Conservation (phyloP, 345 rosid species). For the Gossypium thurberi region DNA sequence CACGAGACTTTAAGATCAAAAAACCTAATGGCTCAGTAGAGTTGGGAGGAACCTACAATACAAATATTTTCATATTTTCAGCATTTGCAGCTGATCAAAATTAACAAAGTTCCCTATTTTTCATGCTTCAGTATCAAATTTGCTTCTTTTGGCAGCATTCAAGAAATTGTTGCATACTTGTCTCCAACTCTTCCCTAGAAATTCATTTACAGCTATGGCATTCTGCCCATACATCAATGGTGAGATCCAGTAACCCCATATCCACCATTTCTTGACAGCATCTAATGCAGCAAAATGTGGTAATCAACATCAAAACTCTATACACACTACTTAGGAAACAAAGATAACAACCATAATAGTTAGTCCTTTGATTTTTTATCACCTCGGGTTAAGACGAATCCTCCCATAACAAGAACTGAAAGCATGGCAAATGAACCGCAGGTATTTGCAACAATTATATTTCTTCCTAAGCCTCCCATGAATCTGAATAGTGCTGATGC, state of each 20-base stretch:
- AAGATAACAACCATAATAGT: neutral
- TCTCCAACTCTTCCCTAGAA: constrained; percentile 53
- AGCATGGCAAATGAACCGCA: constrained; percentile 45
- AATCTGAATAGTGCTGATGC: constrained; percentile 49
- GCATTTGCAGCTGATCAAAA: neutral
- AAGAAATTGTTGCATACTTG: constrained; percentile 32
- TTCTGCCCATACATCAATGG: constrained; percentile 62
- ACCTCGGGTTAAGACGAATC: constrained; percentile 55
- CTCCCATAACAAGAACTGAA: constrained; percentile 50
- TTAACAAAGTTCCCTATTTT: neutral
- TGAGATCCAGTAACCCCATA: constrained; percentile 67
- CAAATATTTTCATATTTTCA: neutral
- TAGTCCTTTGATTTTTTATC: neutral
- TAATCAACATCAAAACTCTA: constrained; percentile 14
- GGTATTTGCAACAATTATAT: constrained; percentile 51
- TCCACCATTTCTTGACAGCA: constrained; percentile 50
- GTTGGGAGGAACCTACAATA: constrained; percentile 39
- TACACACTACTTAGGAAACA: neutral
- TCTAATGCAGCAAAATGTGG: constrained; percentile 23
- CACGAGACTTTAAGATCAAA: constrained; percentile 52
- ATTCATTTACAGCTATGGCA: constrained; percentile 55
- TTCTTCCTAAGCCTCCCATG: constrained; percentile 50
- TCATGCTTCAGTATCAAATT: neutral
- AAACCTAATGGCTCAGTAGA: constrained; percentile 70
- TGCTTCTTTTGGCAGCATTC: neutral